phyloP scores from a whole-genome alignment of 108 stramenopile genomes.

The Ochromonas danica region DNA sequence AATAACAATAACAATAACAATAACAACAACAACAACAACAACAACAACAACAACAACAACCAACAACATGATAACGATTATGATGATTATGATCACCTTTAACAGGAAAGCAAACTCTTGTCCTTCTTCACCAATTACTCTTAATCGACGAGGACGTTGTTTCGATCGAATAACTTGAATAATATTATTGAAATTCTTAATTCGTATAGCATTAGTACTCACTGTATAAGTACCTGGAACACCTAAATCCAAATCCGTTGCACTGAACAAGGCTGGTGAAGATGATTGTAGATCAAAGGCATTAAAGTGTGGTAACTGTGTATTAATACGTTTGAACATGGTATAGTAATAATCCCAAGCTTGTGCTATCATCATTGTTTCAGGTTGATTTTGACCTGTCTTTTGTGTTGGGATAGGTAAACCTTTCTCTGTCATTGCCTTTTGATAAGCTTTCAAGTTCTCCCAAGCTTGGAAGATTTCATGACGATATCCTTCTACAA shows the following conservation, averaged over 20 bases:
- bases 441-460: slow-evolving; percentile 65
- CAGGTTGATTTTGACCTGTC: not conserved
- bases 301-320: slow-evolving; percentile 78
- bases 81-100: not conserved
- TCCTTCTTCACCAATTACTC: slow-evolving; percentile 88
- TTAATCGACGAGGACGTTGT: slow-evolving; percentile 95
- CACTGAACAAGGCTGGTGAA: slow-evolving; percentile 76
- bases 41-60: not conserved
- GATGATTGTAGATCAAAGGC: slow-evolving; percentile 80
- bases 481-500: slow-evolving; percentile 70
- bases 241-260: slow-evolving; percentile 80
- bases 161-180: slow-evolving; percentile 94
- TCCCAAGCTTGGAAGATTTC: slow-evolving; percentile 72
- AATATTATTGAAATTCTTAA: slow-evolving; percentile 69
- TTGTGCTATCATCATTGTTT: slow-evolving; percentile 59
- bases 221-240: slow-evolving; percentile 93
- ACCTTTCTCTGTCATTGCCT: not conserved
- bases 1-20: too few relatives aligned
- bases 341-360: slow-evolving; percentile 97
- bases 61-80: not conserved
- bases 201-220: slow-evolving; percentile 82
- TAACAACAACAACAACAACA: too few relatives aligned
- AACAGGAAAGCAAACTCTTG: slow-evolving; percentile 87
- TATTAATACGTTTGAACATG: slow-evolving; percentile 90
- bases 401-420: slow-evolving; percentile 5